Evolutionary conservation across 768 basidiomycete genomes (phyloP).

Genomic region (Boletus reticuloceps): DNA sequence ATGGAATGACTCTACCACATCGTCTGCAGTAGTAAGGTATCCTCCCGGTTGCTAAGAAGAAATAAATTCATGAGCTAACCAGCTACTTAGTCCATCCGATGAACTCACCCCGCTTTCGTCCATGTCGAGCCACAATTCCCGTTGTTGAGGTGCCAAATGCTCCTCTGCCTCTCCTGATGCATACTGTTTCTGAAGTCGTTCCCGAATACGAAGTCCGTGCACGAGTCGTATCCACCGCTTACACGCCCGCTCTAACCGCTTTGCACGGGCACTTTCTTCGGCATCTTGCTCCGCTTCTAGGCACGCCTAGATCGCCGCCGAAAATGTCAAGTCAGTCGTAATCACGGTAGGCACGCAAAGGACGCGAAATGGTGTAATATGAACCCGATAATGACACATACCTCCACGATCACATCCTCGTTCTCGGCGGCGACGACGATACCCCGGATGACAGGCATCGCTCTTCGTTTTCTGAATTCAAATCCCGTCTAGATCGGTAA

Average conservation of each 20-base stretch:
- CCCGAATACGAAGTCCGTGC: slow-evolving; percentile 82
- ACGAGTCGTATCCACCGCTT: slow-evolving; percentile 89
- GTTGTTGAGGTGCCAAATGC: slow-evolving; percentile 6
- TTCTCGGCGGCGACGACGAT: slow-evolving; percentile 85
- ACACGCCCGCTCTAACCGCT: slow-evolving; percentile 74
- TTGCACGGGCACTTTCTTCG: slow-evolving; percentile 71
- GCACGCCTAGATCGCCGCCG: slow-evolving; percentile 60
- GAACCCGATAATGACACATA: slow-evolving; percentile 33
- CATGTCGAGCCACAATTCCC: slow-evolving; percentile 18
- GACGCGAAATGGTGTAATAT: not conserved
- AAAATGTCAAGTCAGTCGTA: slow-evolving; percentile 6
- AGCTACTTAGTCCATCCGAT: not conserved
- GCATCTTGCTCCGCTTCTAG: slow-evolving; percentile 77
- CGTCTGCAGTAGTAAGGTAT: slow-evolving; percentile 67
- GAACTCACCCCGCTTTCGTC: slow-evolving; percentile 22
- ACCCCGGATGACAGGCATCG: slow-evolving; percentile 81
- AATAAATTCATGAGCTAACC: slow-evolving; percentile 17
- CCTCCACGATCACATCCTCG: slow-evolving; percentile 72
- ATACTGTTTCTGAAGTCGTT: slow-evolving; percentile 81
- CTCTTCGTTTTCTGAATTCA: slow-evolving; percentile 92
- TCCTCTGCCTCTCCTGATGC: slow-evolving; percentile 21
- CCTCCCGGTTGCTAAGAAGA: slow-evolving; percentile 42
- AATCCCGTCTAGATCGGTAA: slow-evolving; percentile 72
- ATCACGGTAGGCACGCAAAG: not conserved
- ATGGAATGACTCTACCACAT: slow-evolving; percentile 69